Evolutionary conservation across 2,329 filamentous ascomycete species (phyloP), one percentile per base, ranked within the genome.

Genomic region (Fusarium torulosum): DNA sequence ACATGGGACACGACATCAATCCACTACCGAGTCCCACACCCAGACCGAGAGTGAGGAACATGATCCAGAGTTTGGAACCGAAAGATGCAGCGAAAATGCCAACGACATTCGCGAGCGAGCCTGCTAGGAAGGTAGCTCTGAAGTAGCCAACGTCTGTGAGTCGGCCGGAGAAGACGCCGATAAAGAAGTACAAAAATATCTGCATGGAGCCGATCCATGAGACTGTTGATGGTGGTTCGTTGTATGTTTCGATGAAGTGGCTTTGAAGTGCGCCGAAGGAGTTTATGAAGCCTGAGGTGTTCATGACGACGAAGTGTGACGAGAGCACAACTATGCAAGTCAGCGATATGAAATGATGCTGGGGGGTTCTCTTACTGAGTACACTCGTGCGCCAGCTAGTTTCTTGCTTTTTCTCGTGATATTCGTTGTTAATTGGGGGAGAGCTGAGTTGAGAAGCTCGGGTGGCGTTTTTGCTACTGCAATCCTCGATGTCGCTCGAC

Each of bases 201-300:
- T 41, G 20, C 3, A 55, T 56, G 0, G 50, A 56, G 0, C 55
- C 55, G 6, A 59, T 46, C 55, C 35, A 59, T 2, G 50, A 59
- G 2, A 46, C 35, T 2, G 9, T 27, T 2, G 41, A 56, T 0
- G 33, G 21, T 0, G 50, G n/a, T 9, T 55, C 14, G 6, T 35
- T 15, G 4, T 55, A 27, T 5, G 6, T 20, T 7, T 27, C 21
- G 1, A 56, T 23, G 5, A 56, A 33, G 29, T 59, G 11, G 9
- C 27, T 59, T 27, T 59, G 41, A 1, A 55, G 9, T 4, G 52
- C 55, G 4, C 55, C 55, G 4, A 59, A 56, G 1, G 35, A 59
- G 9, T 56, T 56, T 14, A 31, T 41, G 8, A 56, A 52, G 3
- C 45, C 53, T 0, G 53, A 56, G 3, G 45, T 56, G 21, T 56